Base-by-base conservation (phyloP, 495 filamentous ascomycete species). In the Xanthoparmelia taractica region DNA sequence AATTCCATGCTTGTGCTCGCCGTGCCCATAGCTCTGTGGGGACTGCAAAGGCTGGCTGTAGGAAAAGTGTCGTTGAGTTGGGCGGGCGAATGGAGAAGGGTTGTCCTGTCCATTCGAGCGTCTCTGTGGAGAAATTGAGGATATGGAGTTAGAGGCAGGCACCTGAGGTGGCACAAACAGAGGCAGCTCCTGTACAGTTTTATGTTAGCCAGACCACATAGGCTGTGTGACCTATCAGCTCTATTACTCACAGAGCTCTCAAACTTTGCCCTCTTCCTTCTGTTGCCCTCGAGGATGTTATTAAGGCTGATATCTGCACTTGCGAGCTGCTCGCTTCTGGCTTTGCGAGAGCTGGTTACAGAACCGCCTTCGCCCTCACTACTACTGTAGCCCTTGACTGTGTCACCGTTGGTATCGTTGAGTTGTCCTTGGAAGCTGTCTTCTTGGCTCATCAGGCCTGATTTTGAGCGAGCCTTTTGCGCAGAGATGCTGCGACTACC, bases 271-370 rank as follows among this genome's bases (percentile, higher is more conserved):
- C 91, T 85, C 80, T 98, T 97, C 66, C 94, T 85, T 74, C 94
- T 86, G 66, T 91, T 91, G 69, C 95, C 94, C 75, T 97, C 92
- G 61, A 98, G 88, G 75, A 98, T 97, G 70, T 98, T 98, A 63
- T 96, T 90, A 66, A 96, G 82, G 73, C 92, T 97, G 70, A 98
- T 98, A 63, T 97, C 94, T 6, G 94, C 92, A 71, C 90, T 95
- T n/a, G 87, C 89, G 63, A 95, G 79, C 58, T 88, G 86, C 70
- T 97, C 92, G 65, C 79, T 84, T 70, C 85, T 89, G 66, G 84
- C 79, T 67, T 85, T 87, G 65, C 87, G 86, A 60, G 89, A 88
- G 71, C 83, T 81, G 37, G 80, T 78, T 18, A 85, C 81, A 58
- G 89, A 91, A 57, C 82, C 87, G 48, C 86, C 83, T 37, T 85